Percentiles rank a stretch among this genome's conserved stretches.
Evolutionary conservation across 108 stramenopile genomes (phyloP).

Genomic region (Nitzschia sp.): DNA sequence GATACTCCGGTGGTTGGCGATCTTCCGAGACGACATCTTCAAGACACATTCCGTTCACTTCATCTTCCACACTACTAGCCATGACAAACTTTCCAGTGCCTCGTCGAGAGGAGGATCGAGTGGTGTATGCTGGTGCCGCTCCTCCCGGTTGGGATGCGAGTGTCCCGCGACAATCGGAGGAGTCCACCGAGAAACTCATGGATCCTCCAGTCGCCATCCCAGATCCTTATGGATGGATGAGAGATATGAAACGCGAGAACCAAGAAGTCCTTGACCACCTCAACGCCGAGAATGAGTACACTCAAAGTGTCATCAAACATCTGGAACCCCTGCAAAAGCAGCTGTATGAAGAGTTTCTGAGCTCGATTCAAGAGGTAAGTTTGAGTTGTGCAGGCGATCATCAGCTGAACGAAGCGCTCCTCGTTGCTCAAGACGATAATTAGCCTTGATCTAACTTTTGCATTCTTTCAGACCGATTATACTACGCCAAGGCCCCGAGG

Average conservation of each 20-base stretch:
- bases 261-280: constrained; percentile 77
- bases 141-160: constrained; percentile 26
- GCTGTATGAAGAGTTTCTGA: constrained; percentile 81
- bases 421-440: too few relatives aligned
- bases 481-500: constrained; percentile 70
- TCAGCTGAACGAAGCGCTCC: background rate
- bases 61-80: background rate
- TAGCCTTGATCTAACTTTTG: background rate
- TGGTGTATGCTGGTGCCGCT: constrained; percentile 55
- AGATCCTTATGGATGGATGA: constrained; percentile 93
- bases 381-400: too few relatives aligned
- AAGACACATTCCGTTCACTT: background rate
- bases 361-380: constrained; percentile 52
- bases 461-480: constrained; percentile 84
- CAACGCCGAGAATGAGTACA: constrained; percentile 83
- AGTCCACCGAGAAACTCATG: constrained; percentile 61
- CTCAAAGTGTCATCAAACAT: constrained; percentile 59
- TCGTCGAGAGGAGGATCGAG: constrained; percentile 72
- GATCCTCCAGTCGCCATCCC: constrained; percentile 67
- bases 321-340: constrained; percentile 52
- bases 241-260: constrained; percentile 81
- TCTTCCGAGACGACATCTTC: background rate
- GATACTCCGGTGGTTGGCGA: background rate
- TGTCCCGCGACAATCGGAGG: constrained; percentile 62
- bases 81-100: constrained; percentile 49